Base-by-base conservation (phyloP, 345 rosid species). In the Xanthoceras sorbifolium region DNA sequence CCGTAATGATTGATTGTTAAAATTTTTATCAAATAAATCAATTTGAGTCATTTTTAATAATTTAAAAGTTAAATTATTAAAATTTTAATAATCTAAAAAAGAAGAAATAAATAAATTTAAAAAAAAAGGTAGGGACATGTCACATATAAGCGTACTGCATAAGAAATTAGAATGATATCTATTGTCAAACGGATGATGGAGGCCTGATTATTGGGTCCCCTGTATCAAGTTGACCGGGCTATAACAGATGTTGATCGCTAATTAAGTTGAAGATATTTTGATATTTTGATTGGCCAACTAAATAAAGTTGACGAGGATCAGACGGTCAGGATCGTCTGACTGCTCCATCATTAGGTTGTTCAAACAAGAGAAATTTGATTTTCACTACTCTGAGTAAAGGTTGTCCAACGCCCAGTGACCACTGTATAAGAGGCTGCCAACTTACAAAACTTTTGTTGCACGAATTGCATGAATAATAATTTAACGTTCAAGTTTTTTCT, bases 341-440 rank as follows among this genome's bases (percentile, higher is more conserved):
- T n/a, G n/a, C n/a, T n/a, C n/a, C n/a, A 44, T 14, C 12, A 68
- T 67, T 25, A 12, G 5, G 2, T 25, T 68, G 6, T 68, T 71
- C 31, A 55, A 31, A 29, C 62, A 10, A 8, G 10, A 64, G 15
- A 64, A 12, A 22, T 8, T n/a, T 18, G 2, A 9, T 15, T 17
- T 25, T 12, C n/a, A n/a, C 22, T 20, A 18, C 11, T 76, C 14
- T 12, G 1, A 0, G 20, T 52, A 17, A 42, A 50, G 64, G 72
- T 75, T 46, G 82, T 55, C 38, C 79, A 80, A 75, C 82, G 68
- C 62, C 76, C 67, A 52, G 70, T 80, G 79, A 80, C 75, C 75
- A 29, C 6, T 26, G 38, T 69, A 55, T 29, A 38, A 36, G 61
- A 9, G 67, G 22, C 42, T 44, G 52, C 76, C 71, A 73, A 50